phyloP scores from a whole-genome alignment of 371 early-diverging fungal genomes.

The Choanephora cucurbitarum region DNA sequence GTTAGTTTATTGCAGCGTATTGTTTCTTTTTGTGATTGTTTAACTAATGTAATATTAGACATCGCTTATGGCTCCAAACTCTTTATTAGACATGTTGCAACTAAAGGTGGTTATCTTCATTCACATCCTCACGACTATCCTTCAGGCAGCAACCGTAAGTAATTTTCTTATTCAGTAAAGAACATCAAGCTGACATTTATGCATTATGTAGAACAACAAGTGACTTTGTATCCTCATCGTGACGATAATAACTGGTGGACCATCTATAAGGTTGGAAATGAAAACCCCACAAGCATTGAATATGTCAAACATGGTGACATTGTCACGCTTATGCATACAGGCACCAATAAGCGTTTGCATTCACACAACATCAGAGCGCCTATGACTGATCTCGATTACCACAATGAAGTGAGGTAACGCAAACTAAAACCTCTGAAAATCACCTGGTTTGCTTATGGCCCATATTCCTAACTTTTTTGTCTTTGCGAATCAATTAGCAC shows the following conservation, averaged over 20 bases:
- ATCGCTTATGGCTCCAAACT: constrained; percentile 84
- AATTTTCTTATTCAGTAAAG: not conserved
- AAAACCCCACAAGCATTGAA: constrained; percentile 38
- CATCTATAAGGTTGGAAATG: constrained; percentile 59
- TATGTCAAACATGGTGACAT: constrained; percentile 70
- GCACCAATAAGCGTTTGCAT: constrained; percentile 71
- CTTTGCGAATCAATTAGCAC: constrained; percentile 39
- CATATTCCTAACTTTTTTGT: not conserved
- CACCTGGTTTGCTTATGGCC: too few relatives aligned
- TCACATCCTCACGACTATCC: constrained; percentile 89
- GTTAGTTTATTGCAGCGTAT: constrained; percentile 15
- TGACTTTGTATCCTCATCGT: constrained; percentile 90
- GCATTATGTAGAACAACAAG: constrained; percentile 81
- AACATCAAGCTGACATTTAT: not conserved
- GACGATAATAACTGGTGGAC: constrained; percentile 92
- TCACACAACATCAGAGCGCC: constrained; percentile 67
- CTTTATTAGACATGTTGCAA: constrained; percentile 77
- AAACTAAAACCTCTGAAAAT: constrained; percentile 5
- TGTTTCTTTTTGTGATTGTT: not conserved
- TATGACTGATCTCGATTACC: constrained; percentile 86
- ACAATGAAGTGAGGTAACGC: constrained; percentile 78
- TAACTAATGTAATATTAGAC: too few relatives aligned
- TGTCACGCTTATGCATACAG: constrained; percentile 75
- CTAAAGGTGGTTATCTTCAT: constrained; percentile 84
- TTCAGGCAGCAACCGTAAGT: constrained; percentile 77